Base-by-base conservation (phyloP, 2,329 filamentous ascomycete genomes). In the Colletotrichum scovillei region DNA sequence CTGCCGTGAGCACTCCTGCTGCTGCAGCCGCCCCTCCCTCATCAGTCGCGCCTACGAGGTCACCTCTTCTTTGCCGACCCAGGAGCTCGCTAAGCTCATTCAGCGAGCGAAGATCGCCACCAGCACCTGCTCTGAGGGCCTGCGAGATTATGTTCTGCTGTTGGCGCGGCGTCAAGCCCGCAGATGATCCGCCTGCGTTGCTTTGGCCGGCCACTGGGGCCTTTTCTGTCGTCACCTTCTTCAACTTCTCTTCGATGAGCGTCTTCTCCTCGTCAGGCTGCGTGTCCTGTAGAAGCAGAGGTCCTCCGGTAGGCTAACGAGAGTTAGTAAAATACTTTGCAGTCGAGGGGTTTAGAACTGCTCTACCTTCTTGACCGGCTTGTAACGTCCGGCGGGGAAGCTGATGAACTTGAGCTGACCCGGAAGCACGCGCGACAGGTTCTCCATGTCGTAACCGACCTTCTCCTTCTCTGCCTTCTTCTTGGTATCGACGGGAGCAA, bases 381-480 rank as follows among this genome's bases (percentile, higher is more conserved):
- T 94, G 84, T 98, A 99, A 78, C 97, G 92, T 58, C 94, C 94
- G 75, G 94, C 90, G 62, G 94, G 91, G 88, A 99, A 98, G 83
- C 92, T 97, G 80, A 99, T 94, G 83, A 96, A 98, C 87, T 97
- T 98, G 80, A 98, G 90, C 86, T 99, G 97, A 59, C 91, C 91
- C 1, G 95, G 97, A 60, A 99, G 90, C 46, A 99, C 95, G 78
- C 97, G 91, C 67, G 94, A 97, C 95, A 99, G 97, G 87, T 99
- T 99, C 81, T 97, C 94, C 75, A 99, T 90, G 76, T 98, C 95
- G 81, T 97, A 98, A 77, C 97, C 97, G 72, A 97, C 90, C 90
- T 98, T 98, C 86, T 99, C 97, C 87, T 97, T 97, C 84, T 98
- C 95, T 0, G 88, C 86, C 88, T 97, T 97, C 89, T 97, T 98